A percentile compares a stretch with the other conserved stretches of the same genome.
Conservation (phyloP, 2,329 filamentous ascomycete genomes). For the Alternaria hordeiaustralica region DNA sequence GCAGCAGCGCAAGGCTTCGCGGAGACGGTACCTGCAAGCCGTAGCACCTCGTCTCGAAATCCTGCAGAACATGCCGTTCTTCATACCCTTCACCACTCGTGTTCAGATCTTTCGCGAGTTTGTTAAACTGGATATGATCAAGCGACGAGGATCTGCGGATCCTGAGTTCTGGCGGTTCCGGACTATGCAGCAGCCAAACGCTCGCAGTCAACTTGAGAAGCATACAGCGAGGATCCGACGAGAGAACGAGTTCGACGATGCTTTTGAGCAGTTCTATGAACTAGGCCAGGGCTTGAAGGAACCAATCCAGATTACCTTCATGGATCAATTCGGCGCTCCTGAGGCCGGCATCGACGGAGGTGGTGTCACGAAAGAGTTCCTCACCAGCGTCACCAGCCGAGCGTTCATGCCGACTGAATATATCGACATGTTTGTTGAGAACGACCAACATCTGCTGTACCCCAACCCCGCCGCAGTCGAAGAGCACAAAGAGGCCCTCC, state of each 20-base stretch:
- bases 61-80: conserved; percentile 94
- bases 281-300: conserved; percentile 87
- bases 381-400: conserved; percentile 85
- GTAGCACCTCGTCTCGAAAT: conserved; percentile 89
- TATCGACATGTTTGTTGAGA: conserved; percentile 77
- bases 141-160: conserved; percentile 73
- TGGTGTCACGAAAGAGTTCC: conserved; percentile 95
- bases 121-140: conserved; percentile 79
- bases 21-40: conserved; percentile 75
- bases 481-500: conserved; percentile 67
- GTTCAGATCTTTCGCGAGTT: conserved; percentile 95
- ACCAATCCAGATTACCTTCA: conserved; percentile 94
- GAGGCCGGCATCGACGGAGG: conserved; percentile 97
- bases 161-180: conserved; percentile 76
- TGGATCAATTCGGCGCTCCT: conserved; percentile 83
- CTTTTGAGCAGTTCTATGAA: conserved; percentile 80
- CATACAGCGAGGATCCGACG: conserved; percentile 81
- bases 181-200: conserved; percentile 46
- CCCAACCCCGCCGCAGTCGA: conserved; percentile 84
- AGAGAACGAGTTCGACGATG: conserved; percentile 82
- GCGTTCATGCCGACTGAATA: conserved; percentile 69
- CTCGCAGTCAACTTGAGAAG: conserved; percentile 47
- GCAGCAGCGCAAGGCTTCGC: conserved; percentile 70
- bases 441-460: conserved; percentile 84
- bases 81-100: conserved; percentile 89